Conservation (phyloP, 1,284 basidiomycete genomes). For the Irpex rosettiformis region DNA sequence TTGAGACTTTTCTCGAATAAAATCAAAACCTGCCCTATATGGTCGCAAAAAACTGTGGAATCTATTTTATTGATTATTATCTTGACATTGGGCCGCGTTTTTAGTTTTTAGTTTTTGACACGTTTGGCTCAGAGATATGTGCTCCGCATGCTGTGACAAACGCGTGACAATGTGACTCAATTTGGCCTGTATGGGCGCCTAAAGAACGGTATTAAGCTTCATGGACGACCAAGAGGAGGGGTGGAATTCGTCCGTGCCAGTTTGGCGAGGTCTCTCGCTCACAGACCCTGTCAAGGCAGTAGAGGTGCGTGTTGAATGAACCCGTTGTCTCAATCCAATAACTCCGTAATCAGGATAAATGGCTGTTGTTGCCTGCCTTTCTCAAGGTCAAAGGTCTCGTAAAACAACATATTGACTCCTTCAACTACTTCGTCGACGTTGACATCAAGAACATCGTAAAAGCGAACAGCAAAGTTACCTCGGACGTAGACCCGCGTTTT, state of each 20-base stretch:
- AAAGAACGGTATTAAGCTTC: background rate
- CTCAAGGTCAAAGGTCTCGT: constrained; percentile 97
- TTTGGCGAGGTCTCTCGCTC: constrained; percentile 71
- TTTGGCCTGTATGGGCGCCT: background rate
- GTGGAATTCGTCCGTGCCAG: constrained; percentile 23
- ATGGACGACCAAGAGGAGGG: constrained; percentile 12
- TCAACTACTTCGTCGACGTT: constrained; percentile 98
- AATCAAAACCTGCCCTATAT: too few relatives aligned
- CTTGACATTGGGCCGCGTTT: too few relatives aligned
- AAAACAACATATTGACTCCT: constrained; percentile 99
- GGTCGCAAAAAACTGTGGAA: too few relatives aligned
- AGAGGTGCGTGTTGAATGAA: constrained; percentile 48
- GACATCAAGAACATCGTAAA: constrained; percentile 97
- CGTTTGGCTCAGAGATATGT: too few relatives aligned
- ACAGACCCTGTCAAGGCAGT: constrained; percentile 78
- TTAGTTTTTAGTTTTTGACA: too few relatives aligned
- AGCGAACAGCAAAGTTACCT: constrained; percentile 91
- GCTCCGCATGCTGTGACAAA: background rate
- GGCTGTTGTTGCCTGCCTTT: constrained; percentile 93
- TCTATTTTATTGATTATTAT: too few relatives aligned
- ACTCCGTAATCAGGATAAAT: constrained; percentile 76
- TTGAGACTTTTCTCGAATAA: too few relatives aligned
- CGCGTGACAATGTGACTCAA: background rate
- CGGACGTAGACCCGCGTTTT: constrained; percentile 96
- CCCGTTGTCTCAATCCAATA: background rate